phyloP scores from a whole-genome alignment of 2,329 filamentous ascomycete species.

The Sordariomycetes sp. region DNA sequence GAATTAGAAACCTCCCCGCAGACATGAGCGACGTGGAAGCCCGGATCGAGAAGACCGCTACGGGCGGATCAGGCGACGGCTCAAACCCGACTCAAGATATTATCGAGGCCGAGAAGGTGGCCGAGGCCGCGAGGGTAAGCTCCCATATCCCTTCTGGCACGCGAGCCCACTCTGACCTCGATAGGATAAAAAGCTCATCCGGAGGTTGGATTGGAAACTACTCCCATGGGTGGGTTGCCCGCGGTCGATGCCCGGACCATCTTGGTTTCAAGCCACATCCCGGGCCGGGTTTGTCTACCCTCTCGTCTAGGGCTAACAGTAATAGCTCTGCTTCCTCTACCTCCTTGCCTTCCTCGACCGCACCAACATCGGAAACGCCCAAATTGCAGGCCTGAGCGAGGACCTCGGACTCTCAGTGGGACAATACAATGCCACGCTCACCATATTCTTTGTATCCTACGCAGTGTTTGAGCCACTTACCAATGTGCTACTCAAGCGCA shows the following conservation, averaged over 20 bases:
- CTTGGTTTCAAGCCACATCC: background rate
- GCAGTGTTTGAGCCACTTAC: constrained; percentile 53
- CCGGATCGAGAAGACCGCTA: background rate
- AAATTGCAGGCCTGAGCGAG: constrained; percentile 39
- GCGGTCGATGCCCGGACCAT: background rate
- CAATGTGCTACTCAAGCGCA: constrained; percentile 53
- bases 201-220: constrained; percentile 2
- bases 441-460: constrained; percentile 64
- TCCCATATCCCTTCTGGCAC: background rate
- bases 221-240: constrained; percentile 4
- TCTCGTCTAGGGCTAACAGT: background rate
- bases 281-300: background rate
- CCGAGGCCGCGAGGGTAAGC: background rate
- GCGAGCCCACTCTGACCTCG: background rate
- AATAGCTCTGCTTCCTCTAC: constrained; percentile 56
- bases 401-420: constrained; percentile 19
- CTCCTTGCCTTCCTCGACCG: constrained; percentile 40
- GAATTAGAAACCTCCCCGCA: background rate
- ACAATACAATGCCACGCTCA: constrained; percentile 49
- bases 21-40: background rate
- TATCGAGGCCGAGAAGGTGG: background rate
- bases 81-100: background rate
- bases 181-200: constrained; percentile 4
- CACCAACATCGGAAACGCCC: constrained; percentile 43
- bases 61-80: background rate